Percentiles rank a stretch among this genome's conserved stretches.
Evolutionary conservation across 441 rosid species (phyloP).

Genomic region (Erodium texanum): DNA sequence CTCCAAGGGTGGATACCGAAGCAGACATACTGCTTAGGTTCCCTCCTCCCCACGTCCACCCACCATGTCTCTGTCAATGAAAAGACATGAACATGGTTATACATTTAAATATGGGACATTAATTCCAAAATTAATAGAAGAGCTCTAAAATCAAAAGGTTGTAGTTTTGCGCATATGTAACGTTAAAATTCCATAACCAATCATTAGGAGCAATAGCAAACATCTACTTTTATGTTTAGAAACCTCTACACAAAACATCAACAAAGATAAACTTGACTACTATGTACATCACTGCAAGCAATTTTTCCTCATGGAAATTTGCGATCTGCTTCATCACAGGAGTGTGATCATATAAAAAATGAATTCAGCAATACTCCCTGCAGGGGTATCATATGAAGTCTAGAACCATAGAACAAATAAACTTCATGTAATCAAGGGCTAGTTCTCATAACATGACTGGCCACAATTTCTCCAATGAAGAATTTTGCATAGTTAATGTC

Average conservation of each 20-base stretch:
- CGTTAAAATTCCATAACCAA: neutral
- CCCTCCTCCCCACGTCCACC: constrained; percentile 99
- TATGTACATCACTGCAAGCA: neutral
- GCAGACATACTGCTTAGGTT: constrained; percentile 99
- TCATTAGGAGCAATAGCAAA: neutral
- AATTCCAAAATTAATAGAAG: neutral
- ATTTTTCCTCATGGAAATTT: neutral
- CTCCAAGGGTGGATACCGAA: constrained; percentile 95
- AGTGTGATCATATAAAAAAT: neutral
- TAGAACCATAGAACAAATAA: constrained; percentile 1
- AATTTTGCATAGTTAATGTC: neutral
- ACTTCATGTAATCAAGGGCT: neutral
- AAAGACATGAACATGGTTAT: constrained; percentile 17
- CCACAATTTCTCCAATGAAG: neutral
- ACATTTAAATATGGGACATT: constrained; percentile 1
- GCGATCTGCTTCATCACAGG: neutral
- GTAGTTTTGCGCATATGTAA: neutral
- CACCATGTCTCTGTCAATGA: constrained; percentile 83
- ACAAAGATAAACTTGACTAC: neutral
- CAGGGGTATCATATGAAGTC: neutral
- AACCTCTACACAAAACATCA: neutral
- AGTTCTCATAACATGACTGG: neutral
- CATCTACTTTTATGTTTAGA: neutral
- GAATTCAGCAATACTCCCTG: neutral
- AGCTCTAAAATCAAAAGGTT: neutral